Evolutionary conservation across 2,329 filamentous ascomycete species (phyloP).

Genomic region (Biscogniauxia sp.): DNA sequence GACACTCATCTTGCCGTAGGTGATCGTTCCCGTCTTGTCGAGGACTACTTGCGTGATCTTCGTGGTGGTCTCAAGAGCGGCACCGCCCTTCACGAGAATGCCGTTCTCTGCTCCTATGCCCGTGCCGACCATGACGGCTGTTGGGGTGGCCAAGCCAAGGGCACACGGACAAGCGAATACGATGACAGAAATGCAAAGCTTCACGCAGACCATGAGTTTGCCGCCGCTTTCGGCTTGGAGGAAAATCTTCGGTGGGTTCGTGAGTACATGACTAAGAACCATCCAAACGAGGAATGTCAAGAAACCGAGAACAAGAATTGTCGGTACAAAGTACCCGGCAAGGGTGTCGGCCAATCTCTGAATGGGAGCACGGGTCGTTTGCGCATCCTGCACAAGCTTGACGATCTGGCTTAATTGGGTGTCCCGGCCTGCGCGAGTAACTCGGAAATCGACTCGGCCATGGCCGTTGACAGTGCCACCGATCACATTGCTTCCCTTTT

Average conservation of each 20-base stretch:
- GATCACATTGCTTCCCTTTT: conserved; percentile 74
- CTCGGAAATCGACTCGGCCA: conserved; percentile 86
- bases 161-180: conserved; percentile 98
- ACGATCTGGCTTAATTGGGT: conserved; percentile 98
- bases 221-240: conserved; percentile 76
- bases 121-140: conserved; percentile 98
- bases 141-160: conserved; percentile 91
- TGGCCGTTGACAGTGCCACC: conserved; percentile 95
- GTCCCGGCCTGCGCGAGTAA: conserved; percentile 88
- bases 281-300: conserved; percentile 91
- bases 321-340: conserved; percentile 90
- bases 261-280: conserved; percentile 82
- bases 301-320: conserved; percentile 80
- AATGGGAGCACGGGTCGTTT: conserved; percentile 91
- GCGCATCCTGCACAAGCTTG: conserved; percentile 95
- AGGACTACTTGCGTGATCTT: conserved; percentile 87
- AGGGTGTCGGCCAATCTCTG: conserved; percentile 88
- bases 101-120: conserved; percentile 93
- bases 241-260: conserved; percentile 87
- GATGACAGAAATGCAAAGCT: conserved; percentile 97
- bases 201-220: conserved; percentile 92
- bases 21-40: conserved; percentile 95
- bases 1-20: conserved; percentile 92
- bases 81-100: conserved; percentile 96
- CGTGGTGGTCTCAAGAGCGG: conserved; percentile 84